Conservation (phyloP, 2,329 filamentous ascomycete genomes). For the Scopulariopsis brevicaulis region DNA sequence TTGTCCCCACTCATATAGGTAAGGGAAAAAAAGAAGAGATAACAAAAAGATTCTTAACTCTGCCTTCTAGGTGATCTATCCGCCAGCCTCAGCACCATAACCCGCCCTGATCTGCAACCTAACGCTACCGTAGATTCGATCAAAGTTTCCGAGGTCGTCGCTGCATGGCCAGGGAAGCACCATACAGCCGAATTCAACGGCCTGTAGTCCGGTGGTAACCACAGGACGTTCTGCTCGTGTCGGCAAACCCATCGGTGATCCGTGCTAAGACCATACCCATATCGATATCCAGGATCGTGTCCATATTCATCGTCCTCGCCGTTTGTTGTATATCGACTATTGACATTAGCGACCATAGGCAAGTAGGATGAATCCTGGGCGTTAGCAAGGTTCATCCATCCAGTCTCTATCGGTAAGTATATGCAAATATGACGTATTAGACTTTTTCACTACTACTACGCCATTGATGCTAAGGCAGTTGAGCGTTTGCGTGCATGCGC, state of each 20-base stretch:
- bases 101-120: background rate
- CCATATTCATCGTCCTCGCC: background rate
- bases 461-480: conserved; percentile 1
- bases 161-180: background rate
- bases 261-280: background rate
- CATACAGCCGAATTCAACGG: background rate
- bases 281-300: background rate
- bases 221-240: too few species aligned
- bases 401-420: background rate
- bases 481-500: background rate
- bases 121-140: background rate
- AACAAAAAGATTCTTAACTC: background rate
- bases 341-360: too few species aligned
- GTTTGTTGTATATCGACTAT: too few species aligned
- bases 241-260: background rate
- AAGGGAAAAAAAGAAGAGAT: background rate
- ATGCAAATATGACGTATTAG: too few species aligned
- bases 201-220: background rate
- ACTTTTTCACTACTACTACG: too few species aligned
- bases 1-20: background rate
- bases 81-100: background rate
- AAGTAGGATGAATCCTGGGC: too few species aligned
- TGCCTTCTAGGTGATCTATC: background rate
- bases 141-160: background rate
- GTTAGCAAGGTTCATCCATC: too few species aligned